A percentile compares a stretch with the other conserved stretches of the same genome.
phyloP scores from a whole-genome alignment of 768 basidiomycete genomes.

The Collybia sordida region DNA sequence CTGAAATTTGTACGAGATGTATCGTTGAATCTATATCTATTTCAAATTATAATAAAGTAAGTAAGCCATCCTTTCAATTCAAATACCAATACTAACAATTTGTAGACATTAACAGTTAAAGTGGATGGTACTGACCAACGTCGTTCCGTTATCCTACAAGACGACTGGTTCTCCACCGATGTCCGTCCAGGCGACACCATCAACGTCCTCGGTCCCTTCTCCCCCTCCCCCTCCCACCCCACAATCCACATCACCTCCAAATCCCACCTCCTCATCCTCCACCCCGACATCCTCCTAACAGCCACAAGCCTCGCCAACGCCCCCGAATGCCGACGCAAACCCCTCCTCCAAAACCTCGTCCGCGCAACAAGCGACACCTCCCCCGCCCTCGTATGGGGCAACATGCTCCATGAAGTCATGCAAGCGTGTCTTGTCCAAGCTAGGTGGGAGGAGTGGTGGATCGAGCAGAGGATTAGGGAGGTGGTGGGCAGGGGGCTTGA shows the following conservation, averaged over 20 bases:
- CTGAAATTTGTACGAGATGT: conserved; percentile 54
- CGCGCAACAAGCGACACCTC: conserved; percentile 59
- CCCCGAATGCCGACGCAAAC: conserved; percentile 80
- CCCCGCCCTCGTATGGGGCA: conserved; percentile 84
- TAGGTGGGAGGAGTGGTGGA: conserved; percentile 64
- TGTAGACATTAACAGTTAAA: conserved; percentile 55
- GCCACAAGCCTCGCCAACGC: conserved; percentile 87
- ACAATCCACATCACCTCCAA: conserved; percentile 56
- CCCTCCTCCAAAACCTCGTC: conserved; percentile 70
- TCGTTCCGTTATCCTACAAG: conserved; percentile 59
- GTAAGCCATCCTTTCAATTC: conserved; percentile 1
- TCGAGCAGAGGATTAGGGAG: conserved; percentile 59
- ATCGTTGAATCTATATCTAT: conserved; percentile 47
- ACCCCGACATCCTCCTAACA: conserved; percentile 91
- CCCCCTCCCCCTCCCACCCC: conserved; percentile 33
- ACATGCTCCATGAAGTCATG: conserved; percentile 89
- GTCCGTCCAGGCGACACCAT: conserved; percentile 70
- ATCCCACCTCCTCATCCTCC: conserved; percentile 75
- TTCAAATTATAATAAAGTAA: conserved; percentile 43
- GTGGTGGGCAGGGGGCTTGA: conserved; percentile 53
- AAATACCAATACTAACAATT: not conserved
- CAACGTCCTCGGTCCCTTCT: conserved; percentile 66
- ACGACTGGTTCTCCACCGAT: conserved; percentile 76
- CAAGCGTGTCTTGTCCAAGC: conserved; percentile 67
- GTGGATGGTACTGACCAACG: conserved; percentile 35